A percentile compares a stretch with the other conserved stretches of the same genome.
Conservation (phyloP, 1,284 basidiomycete genomes). For the Apiotrichum montevideense region DNA sequence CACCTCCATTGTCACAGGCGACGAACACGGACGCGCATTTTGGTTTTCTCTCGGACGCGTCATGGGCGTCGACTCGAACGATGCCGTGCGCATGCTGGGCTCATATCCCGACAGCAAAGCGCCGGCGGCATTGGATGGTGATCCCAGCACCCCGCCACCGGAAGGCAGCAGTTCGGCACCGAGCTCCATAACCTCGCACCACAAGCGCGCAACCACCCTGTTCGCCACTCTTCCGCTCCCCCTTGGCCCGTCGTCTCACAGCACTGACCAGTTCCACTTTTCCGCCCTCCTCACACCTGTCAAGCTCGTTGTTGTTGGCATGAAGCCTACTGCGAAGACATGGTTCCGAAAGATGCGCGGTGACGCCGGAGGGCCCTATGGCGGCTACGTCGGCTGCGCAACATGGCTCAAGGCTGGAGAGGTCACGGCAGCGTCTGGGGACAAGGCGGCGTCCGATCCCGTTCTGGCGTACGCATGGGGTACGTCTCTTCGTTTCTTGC, state of each 20-base stretch:
- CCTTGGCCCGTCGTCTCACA: conserved; percentile 65
- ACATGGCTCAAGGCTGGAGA: conserved; percentile 63
- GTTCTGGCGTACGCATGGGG: conserved; percentile 80
- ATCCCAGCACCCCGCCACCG: background rate
- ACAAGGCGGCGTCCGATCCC: conserved; percentile 49
- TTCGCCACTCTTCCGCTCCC: conserved; percentile 77
- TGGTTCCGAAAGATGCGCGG: conserved; percentile 79
- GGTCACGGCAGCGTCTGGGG: conserved; percentile 3
- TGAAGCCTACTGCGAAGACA: conserved; percentile 86
- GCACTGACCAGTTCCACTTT: conserved; percentile 76
- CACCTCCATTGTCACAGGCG: conserved; percentile 87
- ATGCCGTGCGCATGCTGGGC: conserved; percentile 88
- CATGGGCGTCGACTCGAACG: conserved; percentile 89
- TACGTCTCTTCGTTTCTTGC: conserved; percentile 57
- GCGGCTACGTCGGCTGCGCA: conserved; percentile 57
- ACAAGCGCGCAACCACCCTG: conserved; percentile 56
- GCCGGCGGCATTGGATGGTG: background rate
- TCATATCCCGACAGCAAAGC: conserved; percentile 65
- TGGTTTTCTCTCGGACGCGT: conserved; percentile 94
- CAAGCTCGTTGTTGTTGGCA: conserved; percentile 86
- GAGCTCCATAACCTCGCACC: conserved; percentile 31
- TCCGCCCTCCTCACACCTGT: conserved; percentile 80
- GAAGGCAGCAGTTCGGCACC: conserved; percentile 2
- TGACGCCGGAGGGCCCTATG: conserved; percentile 42
- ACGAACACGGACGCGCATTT: conserved; percentile 86